phyloP scores from a whole-genome alignment of 345 rosid species.

The Erucastrum elatum region DNA sequence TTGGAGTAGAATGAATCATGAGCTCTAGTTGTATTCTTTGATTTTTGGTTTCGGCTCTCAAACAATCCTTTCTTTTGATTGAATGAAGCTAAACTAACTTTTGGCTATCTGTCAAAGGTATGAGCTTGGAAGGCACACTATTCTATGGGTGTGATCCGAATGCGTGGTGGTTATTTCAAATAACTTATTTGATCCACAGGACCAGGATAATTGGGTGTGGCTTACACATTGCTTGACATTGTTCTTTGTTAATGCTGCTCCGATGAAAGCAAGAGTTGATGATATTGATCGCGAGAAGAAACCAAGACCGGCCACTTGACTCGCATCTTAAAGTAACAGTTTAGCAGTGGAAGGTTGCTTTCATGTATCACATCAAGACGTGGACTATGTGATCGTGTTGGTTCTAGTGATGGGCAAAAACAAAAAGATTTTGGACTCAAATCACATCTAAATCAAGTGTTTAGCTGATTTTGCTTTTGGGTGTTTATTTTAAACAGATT shows the following conservation, averaged over 20 bases:
- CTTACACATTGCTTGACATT: not conserved
- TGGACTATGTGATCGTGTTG: too few relatives aligned
- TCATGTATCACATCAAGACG: too few relatives aligned
- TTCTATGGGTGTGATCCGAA: too few relatives aligned
- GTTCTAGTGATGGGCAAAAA: too few relatives aligned
- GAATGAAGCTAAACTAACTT: not conserved
- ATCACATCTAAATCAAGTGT: too few relatives aligned
- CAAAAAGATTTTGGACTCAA: too few relatives aligned
- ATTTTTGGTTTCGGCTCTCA: not conserved
- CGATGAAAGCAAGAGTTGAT: not conserved
- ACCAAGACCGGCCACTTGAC: too few relatives aligned
- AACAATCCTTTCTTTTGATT: not conserved
- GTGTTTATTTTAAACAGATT: slow-evolving; percentile 1
- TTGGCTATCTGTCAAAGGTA: slow-evolving; percentile 4
- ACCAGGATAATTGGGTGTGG: not conserved
- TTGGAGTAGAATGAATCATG: not conserved
- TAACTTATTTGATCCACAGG: not conserved
- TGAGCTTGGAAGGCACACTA: not conserved
- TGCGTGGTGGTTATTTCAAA: too few relatives aligned
- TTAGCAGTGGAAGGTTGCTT: too few relatives aligned
- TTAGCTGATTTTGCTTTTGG: not conserved
- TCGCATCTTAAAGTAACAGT: too few relatives aligned
- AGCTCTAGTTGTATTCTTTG: too few relatives aligned
- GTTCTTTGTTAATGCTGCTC: slow-evolving; percentile 1
- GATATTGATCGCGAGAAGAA: too few relatives aligned